Evolutionary conservation across 768 basidiomycete species (phyloP).

Genomic region (Mycena leptocephala): DNA sequence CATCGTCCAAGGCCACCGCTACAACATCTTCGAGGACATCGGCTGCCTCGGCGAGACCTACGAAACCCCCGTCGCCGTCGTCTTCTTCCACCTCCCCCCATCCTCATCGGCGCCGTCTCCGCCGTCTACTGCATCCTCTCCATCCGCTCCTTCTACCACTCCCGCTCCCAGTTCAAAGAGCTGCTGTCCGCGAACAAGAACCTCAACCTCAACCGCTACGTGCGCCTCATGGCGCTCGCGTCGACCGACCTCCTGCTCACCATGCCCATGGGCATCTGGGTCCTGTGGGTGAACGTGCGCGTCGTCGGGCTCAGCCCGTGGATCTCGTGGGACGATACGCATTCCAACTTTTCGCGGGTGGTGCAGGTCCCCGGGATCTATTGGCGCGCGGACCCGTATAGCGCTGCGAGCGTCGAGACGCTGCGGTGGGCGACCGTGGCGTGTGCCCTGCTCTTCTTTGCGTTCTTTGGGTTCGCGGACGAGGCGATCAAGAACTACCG

Average conservation of each 20-base stretch:
- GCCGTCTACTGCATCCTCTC: no score
- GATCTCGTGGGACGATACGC: background rate
- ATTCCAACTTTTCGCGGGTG: background rate
- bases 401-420: background rate
- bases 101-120: no score
- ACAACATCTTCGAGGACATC: constrained; percentile 71
- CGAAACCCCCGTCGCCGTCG: constrained; percentile 48
- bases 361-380: background rate
- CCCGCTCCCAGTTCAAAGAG: no score
- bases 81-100: background rate
- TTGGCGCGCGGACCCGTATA: background rate
- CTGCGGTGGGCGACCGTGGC: no score
- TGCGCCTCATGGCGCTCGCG: no score
- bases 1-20: constrained; percentile 71
- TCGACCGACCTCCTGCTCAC: no score
- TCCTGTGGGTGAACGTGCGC: background rate
- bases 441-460: no score
- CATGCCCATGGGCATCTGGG: background rate
- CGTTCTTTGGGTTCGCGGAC: no score
- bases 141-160: no score
- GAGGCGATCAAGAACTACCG: no score
- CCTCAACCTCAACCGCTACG: no score
- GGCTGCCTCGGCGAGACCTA: constrained; percentile 48
- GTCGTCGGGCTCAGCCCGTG: background rate
- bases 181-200: no score